phyloP scores from a whole-genome alignment of 306 rosid species.

The Astragalus glycyphyllos region DNA sequence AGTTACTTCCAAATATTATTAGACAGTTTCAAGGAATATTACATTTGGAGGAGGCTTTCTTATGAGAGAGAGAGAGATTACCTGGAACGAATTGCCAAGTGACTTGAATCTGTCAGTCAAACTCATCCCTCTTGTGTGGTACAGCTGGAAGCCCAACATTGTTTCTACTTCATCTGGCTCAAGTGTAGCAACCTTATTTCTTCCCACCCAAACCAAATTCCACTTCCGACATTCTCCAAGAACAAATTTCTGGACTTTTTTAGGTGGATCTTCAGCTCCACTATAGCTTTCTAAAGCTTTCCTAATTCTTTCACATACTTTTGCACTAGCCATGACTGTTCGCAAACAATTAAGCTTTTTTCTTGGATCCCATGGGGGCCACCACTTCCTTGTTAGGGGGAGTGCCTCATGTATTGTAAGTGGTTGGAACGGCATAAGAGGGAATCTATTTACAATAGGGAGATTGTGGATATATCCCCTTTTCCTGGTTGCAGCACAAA shows the following conservation, averaged over 20 bases:
- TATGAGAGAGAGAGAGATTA: constrained; percentile 9
- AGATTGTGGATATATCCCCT: constrained; percentile 95
- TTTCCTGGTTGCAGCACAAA: constrained; percentile 92
- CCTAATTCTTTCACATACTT: constrained; percentile 71
- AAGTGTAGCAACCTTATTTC: constrained; percentile 91
- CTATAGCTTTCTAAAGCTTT: constrained; percentile 61
- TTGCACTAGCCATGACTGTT: constrained; percentile 76
- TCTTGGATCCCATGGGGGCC: constrained; percentile 94
- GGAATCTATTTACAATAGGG: constrained; percentile 73
- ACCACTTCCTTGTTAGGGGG: constrained; percentile 88
- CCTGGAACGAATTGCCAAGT: constrained; percentile 98
- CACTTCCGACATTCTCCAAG: constrained; percentile 83
- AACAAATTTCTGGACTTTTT: constrained; percentile 60
- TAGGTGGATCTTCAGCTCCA: constrained; percentile 65
- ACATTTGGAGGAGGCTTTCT: too few species aligned
- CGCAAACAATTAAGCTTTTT: constrained; percentile 82
- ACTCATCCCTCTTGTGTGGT: constrained; percentile 96
- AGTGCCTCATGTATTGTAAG: constrained; percentile 76
- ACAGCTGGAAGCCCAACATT: constrained; percentile 85
- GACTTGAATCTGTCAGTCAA: constrained; percentile 92
- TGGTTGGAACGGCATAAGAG: constrained; percentile 86
- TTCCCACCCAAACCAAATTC: constrained; percentile 98
- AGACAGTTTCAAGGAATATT: constrained; percentile 6
- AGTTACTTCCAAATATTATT: background rate
- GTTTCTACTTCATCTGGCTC: constrained; percentile 93